Evolutionary conservation across 371 early-diverging fungal species (phyloP), one percentile per base, ranked within the genome.

Genomic region (Rhizopus stolonifer): DNA sequence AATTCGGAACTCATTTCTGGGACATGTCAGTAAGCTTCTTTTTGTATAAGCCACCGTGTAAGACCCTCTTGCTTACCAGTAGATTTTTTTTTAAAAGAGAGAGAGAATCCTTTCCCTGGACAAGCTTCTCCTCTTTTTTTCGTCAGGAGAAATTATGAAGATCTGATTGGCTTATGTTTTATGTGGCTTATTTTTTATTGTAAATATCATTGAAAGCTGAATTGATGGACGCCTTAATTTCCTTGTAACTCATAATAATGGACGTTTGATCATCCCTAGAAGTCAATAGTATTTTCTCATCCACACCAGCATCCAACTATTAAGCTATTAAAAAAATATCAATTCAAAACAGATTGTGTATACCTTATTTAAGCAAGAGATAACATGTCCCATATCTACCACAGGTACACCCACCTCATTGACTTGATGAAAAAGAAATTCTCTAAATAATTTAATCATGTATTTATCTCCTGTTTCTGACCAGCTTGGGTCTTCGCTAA

Each of bases 381-480:
- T 44, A 6, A 96, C 92, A 77, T 98, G 98, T 0, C 86, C 88
- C 74, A 96, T 86, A 65, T 96, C 94, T 17, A 93, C 67, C 1
- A 94, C 80, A 8, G 97, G 94, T 21, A 80, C 65, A 3, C 95
- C 95, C 23, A 81, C 72, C 33, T 92, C 92, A 65, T 95, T 90
- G 9, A 93, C 93, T 66, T 93, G 92, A 68, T 97, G 98, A 66
- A 98, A 98, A 15, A 97, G 88, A 64, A 93, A 95, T 64, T 97
- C 97, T 50, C 96, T 81, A 64, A 98, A 96, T 23, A 98, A 77
- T 67, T 94, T 95, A 52, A 96, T 86, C 44, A 96, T 82, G 65
- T 97, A 97, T 31, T 93, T 72, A 67, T 96, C 96, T 7, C 98
- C 98, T 0, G 95, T 94, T 67, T 98, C 97, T 7, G 95, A 86